phyloP scores from a whole-genome alignment of 164 flowering plant genomes.

The Santalum album region DNA sequence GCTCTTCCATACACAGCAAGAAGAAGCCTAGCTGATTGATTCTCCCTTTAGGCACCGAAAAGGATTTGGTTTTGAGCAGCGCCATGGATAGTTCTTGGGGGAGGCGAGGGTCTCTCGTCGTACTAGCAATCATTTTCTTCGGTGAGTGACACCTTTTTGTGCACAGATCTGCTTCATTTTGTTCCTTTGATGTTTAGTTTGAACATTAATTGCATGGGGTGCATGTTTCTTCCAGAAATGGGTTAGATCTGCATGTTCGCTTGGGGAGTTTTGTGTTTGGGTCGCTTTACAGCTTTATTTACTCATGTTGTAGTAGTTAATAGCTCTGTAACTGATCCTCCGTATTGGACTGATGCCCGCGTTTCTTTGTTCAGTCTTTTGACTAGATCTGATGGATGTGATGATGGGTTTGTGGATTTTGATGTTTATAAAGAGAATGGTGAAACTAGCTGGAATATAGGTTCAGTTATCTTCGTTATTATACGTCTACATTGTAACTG shows the following conservation, averaged over 20 bases:
- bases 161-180: neutral
- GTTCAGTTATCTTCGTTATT: no score
- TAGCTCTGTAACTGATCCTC: neutral
- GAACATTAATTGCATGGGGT: neutral
- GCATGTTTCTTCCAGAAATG: slow-evolving; percentile 4
- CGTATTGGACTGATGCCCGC: neutral
- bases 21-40: no score
- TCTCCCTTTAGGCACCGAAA: neutral
- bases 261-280: neutral
- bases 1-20: neutral
- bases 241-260: slow-evolving; percentile 5
- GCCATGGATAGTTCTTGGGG: slow-evolving; percentile 45
- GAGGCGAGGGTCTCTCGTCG: slow-evolving; percentile 32
- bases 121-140: slow-evolving; percentile 28
- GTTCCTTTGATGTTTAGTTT: neutral
- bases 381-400: neutral
- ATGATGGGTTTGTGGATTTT: neutral
- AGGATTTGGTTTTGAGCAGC: neutral
- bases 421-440: neutral
- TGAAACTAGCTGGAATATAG: no score
- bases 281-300: neutral
- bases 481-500: neutral
- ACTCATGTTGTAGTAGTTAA: neutral
- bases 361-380: neutral
- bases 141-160: slow-evolving; percentile 23